phyloP scores from a whole-genome alignment of 805 yeast genomes.

The Spathaspora hagerdaliae region DNA sequence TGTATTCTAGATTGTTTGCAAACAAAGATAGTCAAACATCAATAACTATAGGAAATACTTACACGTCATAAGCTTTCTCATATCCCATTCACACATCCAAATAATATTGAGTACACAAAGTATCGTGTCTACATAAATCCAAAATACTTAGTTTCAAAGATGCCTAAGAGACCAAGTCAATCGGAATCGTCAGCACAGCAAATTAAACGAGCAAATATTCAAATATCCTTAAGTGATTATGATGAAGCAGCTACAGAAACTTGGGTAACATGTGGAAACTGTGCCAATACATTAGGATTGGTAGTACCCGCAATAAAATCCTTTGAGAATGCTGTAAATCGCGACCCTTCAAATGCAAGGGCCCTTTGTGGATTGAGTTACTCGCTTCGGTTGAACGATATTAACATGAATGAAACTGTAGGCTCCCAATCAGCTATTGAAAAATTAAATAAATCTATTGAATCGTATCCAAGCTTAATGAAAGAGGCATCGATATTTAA shows the following conservation, averaged over 20 bases:
- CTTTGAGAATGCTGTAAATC: constrained; percentile 40
- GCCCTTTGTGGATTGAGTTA: constrained; percentile 44
- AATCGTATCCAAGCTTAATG: constrained; percentile 32
- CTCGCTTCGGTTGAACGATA: constrained; percentile 37
- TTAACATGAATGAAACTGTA: constrained; percentile 30
- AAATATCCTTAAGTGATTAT: constrained; percentile 7
- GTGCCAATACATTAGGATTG: constrained; percentile 41
- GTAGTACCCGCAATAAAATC: constrained; percentile 38
- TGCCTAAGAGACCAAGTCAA: neutral
- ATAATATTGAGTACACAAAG: too few relatives aligned
- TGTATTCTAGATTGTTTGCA: too few relatives aligned
- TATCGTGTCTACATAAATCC: too few relatives aligned
- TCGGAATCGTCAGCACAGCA: neutral
- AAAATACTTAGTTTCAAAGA: neutral
- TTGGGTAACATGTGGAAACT: constrained; percentile 45
- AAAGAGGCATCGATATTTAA: constrained; percentile 40
- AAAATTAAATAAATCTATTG: constrained; percentile 35
- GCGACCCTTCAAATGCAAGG: constrained; percentile 34
- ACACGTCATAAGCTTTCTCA: too few relatives aligned
- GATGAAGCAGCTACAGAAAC: constrained; percentile 31
- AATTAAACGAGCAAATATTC: neutral
- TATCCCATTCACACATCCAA: too few relatives aligned
- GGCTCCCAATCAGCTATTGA: constrained; percentile 41
- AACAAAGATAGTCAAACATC: too few relatives aligned
- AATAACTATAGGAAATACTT: too few relatives aligned